phyloP scores from a whole-genome alignment of 2,329 filamentous ascomycete genomes.

The Fusarium decemcellulare region DNA sequence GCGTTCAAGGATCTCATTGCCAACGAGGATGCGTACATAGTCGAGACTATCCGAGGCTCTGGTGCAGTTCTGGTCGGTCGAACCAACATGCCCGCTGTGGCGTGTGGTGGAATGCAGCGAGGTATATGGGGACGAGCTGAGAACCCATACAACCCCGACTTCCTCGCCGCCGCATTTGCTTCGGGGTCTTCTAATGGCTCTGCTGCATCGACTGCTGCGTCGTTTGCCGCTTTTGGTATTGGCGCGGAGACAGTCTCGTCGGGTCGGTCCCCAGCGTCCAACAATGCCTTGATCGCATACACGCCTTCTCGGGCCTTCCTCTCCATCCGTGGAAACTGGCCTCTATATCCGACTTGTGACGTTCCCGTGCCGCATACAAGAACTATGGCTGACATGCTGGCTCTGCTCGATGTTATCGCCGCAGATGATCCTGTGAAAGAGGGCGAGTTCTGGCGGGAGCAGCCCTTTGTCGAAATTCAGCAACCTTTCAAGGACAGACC shows the following conservation, averaged over 20 bases:
- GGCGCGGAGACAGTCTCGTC: constrained; percentile 1
- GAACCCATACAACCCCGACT: constrained; percentile 67
- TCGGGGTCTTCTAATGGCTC: constrained; percentile 72
- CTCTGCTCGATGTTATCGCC: constrained; percentile 61
- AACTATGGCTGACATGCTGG: constrained; percentile 64
- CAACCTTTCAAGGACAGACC: not conserved
- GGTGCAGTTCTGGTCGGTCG: constrained; percentile 54
- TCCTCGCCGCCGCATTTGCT: constrained; percentile 67
- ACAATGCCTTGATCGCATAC: constrained; percentile 58
- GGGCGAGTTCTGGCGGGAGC: constrained; percentile 4
- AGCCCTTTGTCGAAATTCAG: not conserved
- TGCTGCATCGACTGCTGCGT: constrained; percentile 54
- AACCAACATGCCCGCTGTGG: constrained; percentile 71
- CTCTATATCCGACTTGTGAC: constrained; percentile 69
- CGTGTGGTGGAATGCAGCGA: constrained; percentile 71
- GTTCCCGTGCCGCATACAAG: constrained; percentile 67
- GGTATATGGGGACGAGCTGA: constrained; percentile 70
- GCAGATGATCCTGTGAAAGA: not conserved
- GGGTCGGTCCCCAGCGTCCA: not conserved
- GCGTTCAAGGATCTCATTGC: constrained; percentile 66
- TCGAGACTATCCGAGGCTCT: constrained; percentile 46
- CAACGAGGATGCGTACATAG: constrained; percentile 66
- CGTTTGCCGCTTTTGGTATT: not conserved
- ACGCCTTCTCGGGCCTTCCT: constrained; percentile 68
- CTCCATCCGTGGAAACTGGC: constrained; percentile 66